Conservation (phyloP, 1,139 yeast genomes). For the Saccharomyces hybrid region DNA sequence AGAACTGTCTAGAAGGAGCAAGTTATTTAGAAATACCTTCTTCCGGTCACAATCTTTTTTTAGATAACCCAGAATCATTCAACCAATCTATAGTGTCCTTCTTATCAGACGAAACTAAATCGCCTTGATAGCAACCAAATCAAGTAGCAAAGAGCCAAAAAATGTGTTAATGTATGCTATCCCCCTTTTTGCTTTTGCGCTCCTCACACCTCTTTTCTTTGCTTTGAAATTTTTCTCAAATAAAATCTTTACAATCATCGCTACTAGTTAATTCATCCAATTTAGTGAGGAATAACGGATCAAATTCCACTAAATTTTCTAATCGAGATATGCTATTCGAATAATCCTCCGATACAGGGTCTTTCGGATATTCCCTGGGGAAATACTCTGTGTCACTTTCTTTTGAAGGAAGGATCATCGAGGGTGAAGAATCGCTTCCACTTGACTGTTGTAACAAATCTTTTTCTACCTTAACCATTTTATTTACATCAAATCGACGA, state of each 20-base stretch:
- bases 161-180: neutral
- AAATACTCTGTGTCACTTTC: neutral
- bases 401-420: too few relatives aligned
- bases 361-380: neutral
- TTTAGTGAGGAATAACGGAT: neutral
- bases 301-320: neutral
- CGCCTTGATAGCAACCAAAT: neutral
- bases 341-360: neutral
- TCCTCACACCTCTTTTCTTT: neutral
- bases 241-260: neutral
- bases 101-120: neutral
- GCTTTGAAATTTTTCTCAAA: neutral
- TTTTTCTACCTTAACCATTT: neutral
- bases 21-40: slow-evolving; percentile 39
- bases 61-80: slow-evolving; percentile 60
- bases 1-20: slow-evolving; percentile 24
- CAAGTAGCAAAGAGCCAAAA: neutral
- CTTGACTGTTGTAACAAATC: neutral
- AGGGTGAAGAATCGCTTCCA: neutral
- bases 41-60: slow-evolving; percentile 68
- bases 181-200: neutral
- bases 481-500: neutral
- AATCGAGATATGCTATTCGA: neutral
- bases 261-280: neutral
- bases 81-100: slow-evolving; percentile 30